Conservation (phyloP, 2,329 filamentous ascomycete species). For the Escovopsis weberi region DNA sequence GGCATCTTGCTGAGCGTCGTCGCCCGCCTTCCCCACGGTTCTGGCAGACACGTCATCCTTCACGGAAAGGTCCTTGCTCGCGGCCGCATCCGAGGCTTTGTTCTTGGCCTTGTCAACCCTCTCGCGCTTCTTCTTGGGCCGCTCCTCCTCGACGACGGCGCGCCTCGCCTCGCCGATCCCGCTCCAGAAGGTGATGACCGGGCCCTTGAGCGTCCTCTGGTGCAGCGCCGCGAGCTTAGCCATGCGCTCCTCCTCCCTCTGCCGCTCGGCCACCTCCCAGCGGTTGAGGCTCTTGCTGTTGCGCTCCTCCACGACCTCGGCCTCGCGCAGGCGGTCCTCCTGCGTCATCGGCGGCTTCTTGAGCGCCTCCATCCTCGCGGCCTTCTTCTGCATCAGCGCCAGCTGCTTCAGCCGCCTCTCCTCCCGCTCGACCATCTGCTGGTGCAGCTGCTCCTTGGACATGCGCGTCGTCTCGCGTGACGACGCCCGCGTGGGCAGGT, state of each 20-base stretch:
- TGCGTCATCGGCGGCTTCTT: constrained; percentile 79
- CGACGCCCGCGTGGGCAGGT: constrained; percentile 44
- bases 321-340: constrained; percentile 69
- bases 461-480: constrained; percentile 42
- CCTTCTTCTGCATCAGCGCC: constrained; percentile 49
- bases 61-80: constrained; percentile 5
- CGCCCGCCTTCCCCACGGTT: neutral
- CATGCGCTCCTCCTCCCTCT: constrained; percentile 68
- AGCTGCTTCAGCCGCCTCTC: constrained; percentile 56
- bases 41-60: constrained; percentile 1
- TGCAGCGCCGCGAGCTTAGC: constrained; percentile 78
- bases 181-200: constrained; percentile 86
- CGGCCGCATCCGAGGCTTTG: constrained; percentile 12
- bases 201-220: constrained; percentile 72
- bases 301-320: constrained; percentile 65
- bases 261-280: constrained; percentile 88
- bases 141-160: constrained; percentile 48
- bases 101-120: constrained; percentile 18
- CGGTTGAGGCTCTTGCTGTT: constrained; percentile 84
- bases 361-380: constrained; percentile 55
- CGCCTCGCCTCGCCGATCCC: constrained; percentile 67
- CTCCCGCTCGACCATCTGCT: constrained; percentile 61
- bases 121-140: constrained; percentile 31
- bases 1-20: neutral
- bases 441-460: constrained; percentile 48